These are phyloP conservation scores for Saprolegnia diclina DNA, from an alignment of 352 stramenopile genomes.

Conservation along the genomic window DNA sequence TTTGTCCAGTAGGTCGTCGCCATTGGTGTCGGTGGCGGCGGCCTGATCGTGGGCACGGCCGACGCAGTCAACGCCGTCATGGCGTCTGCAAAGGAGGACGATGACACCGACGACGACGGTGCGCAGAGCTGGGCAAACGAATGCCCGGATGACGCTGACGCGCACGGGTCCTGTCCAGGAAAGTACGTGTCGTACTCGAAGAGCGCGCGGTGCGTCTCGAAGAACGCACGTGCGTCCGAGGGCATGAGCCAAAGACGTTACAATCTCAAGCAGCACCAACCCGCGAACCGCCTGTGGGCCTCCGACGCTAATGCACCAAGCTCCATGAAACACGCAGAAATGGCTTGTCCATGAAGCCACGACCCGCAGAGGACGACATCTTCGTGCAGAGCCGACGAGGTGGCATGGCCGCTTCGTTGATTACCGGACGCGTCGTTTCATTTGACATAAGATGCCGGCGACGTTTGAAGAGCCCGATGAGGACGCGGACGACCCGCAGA, in stretches of 20 bases:
- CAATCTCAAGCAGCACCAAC: neutral
- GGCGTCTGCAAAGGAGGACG: too few species aligned
- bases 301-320: too few species aligned
- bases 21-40: too few species aligned
- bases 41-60: too few species aligned
- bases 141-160: neutral
- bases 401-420: too few species aligned
- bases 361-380: too few species aligned
- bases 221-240: slow-evolving; percentile 39
- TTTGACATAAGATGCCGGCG: neutral
- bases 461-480: neutral
- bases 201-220: slow-evolving; percentile 49
- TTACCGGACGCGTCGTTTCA: neutral
- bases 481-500: slow-evolving; percentile 28
- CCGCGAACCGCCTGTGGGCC: too few species aligned
- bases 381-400: too few species aligned
- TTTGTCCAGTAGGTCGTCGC: too few species aligned
- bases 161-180: slow-evolving; percentile 22
- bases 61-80: too few species aligned
- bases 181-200: slow-evolving; percentile 64
- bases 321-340: too few species aligned
- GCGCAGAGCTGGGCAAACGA: neutral
- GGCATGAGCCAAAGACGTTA: neutral
- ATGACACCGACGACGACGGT: neutral
- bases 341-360: too few species aligned